Conservation (phyloP, 192 early-diverging fungal species). For the Obelidium mucronatum region DNA sequence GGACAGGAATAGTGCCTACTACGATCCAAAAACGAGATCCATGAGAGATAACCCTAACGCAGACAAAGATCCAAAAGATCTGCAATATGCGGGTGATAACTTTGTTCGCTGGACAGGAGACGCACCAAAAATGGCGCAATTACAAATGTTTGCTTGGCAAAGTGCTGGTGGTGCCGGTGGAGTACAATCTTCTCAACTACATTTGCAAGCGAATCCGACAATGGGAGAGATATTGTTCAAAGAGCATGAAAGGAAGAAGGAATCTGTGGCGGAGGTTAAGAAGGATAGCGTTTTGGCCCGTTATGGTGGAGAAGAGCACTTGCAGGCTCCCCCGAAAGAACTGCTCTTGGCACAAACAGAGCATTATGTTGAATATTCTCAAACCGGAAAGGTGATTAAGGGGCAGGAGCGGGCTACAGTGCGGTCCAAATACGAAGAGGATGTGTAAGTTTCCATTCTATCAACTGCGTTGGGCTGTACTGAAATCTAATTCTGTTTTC, state of each 20-base stretch:
- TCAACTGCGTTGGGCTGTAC: not conserved
- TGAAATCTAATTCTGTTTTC: slow-evolving; percentile 8
- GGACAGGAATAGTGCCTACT: slow-evolving; percentile 93
- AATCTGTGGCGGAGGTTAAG: slow-evolving; percentile 71
- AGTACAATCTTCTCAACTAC: slow-evolving; percentile 52
- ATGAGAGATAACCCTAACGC: slow-evolving; percentile 97
- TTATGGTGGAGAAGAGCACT: slow-evolving; percentile 96
- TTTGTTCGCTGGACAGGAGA: slow-evolving; percentile 91
- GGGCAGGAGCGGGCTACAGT: slow-evolving; percentile 81
- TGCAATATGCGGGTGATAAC: slow-evolving; percentile 87
- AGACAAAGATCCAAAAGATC: slow-evolving; percentile 63
- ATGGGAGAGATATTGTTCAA: slow-evolving; percentile 91
- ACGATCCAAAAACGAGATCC: slow-evolving; percentile 98
- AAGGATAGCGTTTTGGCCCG: slow-evolving; percentile 82
- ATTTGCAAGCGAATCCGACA: slow-evolving; percentile 95
- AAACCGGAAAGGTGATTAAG: slow-evolving; percentile 86
- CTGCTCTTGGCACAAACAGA: slow-evolving; percentile 91
- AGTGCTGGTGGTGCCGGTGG: slow-evolving; percentile 83
- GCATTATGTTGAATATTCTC: slow-evolving; percentile 95
- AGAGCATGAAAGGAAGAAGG: slow-evolving; percentile 85
- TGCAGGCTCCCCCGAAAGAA: slow-evolving; percentile 88
- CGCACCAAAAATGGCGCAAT: slow-evolving; percentile 78
- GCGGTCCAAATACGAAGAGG: slow-evolving; percentile 91
- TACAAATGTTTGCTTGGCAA: slow-evolving; percentile 96
- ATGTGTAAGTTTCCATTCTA: slow-evolving; percentile 61